These are phyloP conservation scores for Backusella westeae DNA, from an alignment of 192 early-diverging fungal genomes.

Conservation along the genomic window DNA sequence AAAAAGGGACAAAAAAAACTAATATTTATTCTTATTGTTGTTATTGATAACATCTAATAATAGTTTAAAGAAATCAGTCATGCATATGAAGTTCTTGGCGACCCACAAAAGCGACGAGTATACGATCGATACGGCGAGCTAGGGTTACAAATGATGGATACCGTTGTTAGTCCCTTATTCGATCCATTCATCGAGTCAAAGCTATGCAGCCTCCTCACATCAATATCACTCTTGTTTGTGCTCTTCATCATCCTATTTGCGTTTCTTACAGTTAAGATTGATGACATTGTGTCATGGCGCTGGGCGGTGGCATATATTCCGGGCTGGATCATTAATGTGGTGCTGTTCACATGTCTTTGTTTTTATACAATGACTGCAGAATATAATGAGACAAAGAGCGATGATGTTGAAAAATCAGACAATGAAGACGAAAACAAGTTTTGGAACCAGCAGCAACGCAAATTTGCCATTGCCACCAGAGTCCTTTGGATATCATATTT, in stretches of 20 bases:
- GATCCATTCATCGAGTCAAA: constrained; percentile 65
- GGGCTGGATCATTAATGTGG: constrained; percentile 70
- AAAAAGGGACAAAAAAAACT: background rate
- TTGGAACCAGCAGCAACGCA: background rate
- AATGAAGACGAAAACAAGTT: constrained; percentile 20
- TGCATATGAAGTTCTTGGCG: constrained; percentile 78
- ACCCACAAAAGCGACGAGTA: constrained; percentile 79
- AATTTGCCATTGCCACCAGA: background rate
- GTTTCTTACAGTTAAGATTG: constrained; percentile 74
- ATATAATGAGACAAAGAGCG: constrained; percentile 45
- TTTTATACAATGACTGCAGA: constrained; percentile 26
- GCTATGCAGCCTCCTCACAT: constrained; percentile 58
- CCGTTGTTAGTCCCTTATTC: constrained; percentile 62
- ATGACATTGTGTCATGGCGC: constrained; percentile 66
- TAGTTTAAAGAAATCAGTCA: constrained; percentile 84
- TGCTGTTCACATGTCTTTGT: constrained; percentile 32
- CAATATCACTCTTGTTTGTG: constrained; percentile 47
- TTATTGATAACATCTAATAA: constrained; percentile 12
- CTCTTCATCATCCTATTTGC: constrained; percentile 82
- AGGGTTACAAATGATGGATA: constrained; percentile 74
- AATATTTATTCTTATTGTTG: background rate
- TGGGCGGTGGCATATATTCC: constrained; percentile 81
- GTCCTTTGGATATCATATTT: constrained; percentile 32
- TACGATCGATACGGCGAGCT: constrained; percentile 90
- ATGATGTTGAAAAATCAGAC: constrained; percentile 32